Evolutionary conservation across 805 yeast genomes (phyloP).

Genomic region (Lachancea dasiensis): DNA sequence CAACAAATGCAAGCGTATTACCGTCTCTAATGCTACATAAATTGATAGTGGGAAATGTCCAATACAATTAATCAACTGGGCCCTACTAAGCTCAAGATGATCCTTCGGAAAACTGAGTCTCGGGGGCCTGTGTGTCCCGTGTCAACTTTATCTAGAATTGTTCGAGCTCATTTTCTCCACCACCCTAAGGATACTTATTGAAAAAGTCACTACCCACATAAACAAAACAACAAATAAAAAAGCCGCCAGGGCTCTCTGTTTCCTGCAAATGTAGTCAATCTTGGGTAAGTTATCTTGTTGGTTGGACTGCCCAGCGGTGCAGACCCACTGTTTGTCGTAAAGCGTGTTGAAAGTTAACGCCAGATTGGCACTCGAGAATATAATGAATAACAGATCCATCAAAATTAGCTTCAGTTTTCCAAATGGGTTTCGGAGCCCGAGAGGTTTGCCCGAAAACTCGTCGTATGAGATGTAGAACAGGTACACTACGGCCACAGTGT

Average conservation of each 20-base stretch:
- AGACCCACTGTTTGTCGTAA: constrained; percentile 79
- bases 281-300: constrained; percentile 29
- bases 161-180: constrained; percentile 52
- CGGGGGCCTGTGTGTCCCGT: too few relatives aligned
- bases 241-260: constrained; percentile 74
- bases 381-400: constrained; percentile 80
- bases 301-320: constrained; percentile 30
- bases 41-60: too few relatives aligned
- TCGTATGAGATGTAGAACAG: constrained; percentile 79
- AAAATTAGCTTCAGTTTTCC: constrained; percentile 77
- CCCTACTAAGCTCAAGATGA: too few relatives aligned
- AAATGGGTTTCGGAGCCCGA: constrained; percentile 81
- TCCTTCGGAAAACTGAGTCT: too few relatives aligned
- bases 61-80: too few relatives aligned
- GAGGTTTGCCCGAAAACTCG: constrained; percentile 86
- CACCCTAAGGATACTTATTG: constrained; percentile 76
- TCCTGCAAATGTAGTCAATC: constrained; percentile 55
- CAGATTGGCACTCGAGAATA: constrained; percentile 81
- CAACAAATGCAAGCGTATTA: too few relatives aligned
- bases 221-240: constrained; percentile 69
- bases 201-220: constrained; percentile 81
- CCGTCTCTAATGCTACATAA: too few relatives aligned
- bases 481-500: constrained; percentile 70
- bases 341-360: constrained; percentile 81
- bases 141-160: constrained; percentile 17